Base-by-base conservation (phyloP, 2,329 filamentous ascomycete genomes). In the Microsporum audouinii region DNA sequence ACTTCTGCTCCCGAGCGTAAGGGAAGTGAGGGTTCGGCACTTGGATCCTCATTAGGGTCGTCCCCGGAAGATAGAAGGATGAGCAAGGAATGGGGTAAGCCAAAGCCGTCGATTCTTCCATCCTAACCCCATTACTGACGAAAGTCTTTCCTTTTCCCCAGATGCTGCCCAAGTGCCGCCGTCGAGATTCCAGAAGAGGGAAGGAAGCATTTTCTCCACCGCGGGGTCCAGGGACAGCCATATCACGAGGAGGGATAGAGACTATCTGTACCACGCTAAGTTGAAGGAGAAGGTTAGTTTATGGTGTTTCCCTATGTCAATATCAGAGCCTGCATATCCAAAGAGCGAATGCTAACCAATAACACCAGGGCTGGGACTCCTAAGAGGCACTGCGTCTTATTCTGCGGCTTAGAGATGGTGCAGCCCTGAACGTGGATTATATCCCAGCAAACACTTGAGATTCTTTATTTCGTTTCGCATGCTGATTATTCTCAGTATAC, bases 141-240 rank as follows among this genome's bases (percentile, higher is more conserved):
- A 10, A 2, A 5, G 6, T 33, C 3, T 14, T 34, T 55, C 27
- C 38, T 43, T 17, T 68, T 67, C 65, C 56, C 57, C 61, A 71
- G 84, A 88, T 72, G 85, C 85, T 2, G 79, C 82, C 66, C 87
- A 87, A 72, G 84, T 86, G 0, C 83, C 83, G 1, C 85, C 85
- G 7, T 84, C 81, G 64, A 82, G 83, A 55, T 87, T 88, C 75
- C 85, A 88, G 72, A 86, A 86, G 74, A 82, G 83, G 68, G 84
- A 85, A 73, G 85, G 85, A 60, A 86, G 82, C 69, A 85, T 87
- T 72, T 86, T 84, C 70, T 82, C 84, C 55, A 88, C 85, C 6
- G 84, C 83, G 1, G 77, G 77, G 67, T 85, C 82, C 29, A 80
- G 84, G 62, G 85, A 88, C 71, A 84, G 84, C 17, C 83, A 86